Conservation (phyloP, 495 filamentous ascomycete genomes). For the Trichoderma parareesei region DNA sequence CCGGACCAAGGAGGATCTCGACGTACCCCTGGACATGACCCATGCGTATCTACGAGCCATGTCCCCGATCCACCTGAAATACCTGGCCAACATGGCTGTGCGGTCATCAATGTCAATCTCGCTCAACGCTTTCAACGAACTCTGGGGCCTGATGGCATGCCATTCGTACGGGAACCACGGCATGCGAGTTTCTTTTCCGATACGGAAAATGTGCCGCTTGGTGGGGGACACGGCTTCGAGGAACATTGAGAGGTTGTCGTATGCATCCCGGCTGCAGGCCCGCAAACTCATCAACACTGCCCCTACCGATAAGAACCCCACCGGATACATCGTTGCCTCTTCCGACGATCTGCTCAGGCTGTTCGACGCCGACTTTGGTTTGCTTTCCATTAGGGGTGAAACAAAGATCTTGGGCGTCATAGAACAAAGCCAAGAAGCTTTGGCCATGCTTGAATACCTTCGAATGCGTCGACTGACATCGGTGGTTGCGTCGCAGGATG, state of each 20-base stretch:
- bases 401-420: conserved; percentile 78
- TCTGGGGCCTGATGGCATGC: conserved; percentile 88
- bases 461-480: conserved; percentile 68
- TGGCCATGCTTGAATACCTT: conserved; percentile 82
- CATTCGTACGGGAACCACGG: conserved; percentile 71
- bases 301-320: conserved; percentile 74
- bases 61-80: conserved; percentile 85
- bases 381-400: conserved; percentile 77
- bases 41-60: conserved; percentile 83
- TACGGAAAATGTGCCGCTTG: conserved; percentile 89
- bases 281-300: conserved; percentile 73
- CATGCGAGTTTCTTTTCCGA: conserved; percentile 86
- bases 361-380: conserved; percentile 83
- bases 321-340: conserved; percentile 86
- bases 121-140: conserved; percentile 71
- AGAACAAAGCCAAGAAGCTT: conserved; percentile 70
- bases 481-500: conserved; percentile 70
- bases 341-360: conserved; percentile 80
- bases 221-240: conserved; percentile 80
- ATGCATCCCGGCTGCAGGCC: conserved; percentile 74
- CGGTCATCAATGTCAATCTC: conserved; percentile 93
- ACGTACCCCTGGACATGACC: conserved; percentile 74
- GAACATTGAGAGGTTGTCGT: conserved; percentile 85
- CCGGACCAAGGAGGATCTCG: conserved; percentile 64
- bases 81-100: conserved; percentile 83